phyloP scores from a whole-genome alignment of 148 eudicot species.

The Persicaria maculosa region DNA sequence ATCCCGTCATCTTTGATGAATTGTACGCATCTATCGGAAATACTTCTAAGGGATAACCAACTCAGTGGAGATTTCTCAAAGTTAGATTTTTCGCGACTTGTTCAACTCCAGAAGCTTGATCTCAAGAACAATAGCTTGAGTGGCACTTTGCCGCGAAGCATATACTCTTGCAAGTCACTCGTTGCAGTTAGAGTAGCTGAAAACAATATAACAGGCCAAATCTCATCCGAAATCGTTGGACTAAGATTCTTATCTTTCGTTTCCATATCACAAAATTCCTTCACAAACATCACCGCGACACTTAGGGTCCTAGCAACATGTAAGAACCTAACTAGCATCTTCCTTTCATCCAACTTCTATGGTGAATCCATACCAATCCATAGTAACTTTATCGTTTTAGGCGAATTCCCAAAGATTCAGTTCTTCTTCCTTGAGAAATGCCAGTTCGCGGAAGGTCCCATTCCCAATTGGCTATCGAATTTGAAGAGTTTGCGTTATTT shows the following conservation, averaged over 20 bases:
- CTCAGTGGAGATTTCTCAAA: neutral
- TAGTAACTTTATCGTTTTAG: too few relatives aligned
- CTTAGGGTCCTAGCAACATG: too few relatives aligned
- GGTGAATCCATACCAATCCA: too few relatives aligned
- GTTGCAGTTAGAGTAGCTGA: neutral
- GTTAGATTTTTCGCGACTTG: neutral
- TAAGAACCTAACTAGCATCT: too few relatives aligned
- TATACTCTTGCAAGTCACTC: conserved; percentile 7
- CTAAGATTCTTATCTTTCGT: neutral
- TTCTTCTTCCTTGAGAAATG: too few relatives aligned
- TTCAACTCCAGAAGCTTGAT: conserved; percentile 7
- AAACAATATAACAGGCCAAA: neutral
- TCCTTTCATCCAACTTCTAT: too few relatives aligned
- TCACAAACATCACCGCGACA: neutral
- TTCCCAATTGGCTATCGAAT: too few relatives aligned
- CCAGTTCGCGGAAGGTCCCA: too few relatives aligned
- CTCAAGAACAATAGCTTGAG: neutral
- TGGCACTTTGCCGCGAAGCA: neutral
- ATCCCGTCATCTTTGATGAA: conserved; percentile 3
- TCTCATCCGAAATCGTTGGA: neutral
- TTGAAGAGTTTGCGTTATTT: too few relatives aligned
- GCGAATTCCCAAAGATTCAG: too few relatives aligned
- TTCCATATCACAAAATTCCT: neutral
- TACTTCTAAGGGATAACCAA: neutral
- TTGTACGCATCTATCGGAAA: neutral